These are phyloP conservation scores for Borovskyia barvae DNA, from an alignment of 208 protist genomes.

Conservation along the genomic window DNA sequence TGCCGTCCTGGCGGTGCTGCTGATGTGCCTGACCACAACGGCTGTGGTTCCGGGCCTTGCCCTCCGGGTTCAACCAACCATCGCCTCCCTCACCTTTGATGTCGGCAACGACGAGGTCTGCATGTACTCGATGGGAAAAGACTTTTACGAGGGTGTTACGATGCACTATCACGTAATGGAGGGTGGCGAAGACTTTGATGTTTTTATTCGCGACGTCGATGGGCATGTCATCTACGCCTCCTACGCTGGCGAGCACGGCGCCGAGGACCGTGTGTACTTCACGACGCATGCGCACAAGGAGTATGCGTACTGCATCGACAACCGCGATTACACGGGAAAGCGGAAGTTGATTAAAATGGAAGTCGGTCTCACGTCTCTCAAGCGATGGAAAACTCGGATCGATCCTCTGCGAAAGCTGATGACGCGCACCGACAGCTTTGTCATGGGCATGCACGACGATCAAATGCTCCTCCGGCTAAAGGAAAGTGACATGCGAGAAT, in stretches of 20 bases:
- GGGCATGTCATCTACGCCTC: constrained; percentile 68
- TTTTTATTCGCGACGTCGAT: constrained; percentile 56
- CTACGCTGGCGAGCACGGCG: constrained; percentile 71
- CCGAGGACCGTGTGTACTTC: constrained; percentile 77
- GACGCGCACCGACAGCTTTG: constrained; percentile 58
- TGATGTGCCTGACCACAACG: too few species aligned
- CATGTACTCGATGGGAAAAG: constrained; percentile 54
- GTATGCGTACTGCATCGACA: constrained; percentile 85
- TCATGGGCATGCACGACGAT: constrained; percentile 77
- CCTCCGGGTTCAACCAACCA: constrained; percentile 57
- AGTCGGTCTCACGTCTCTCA: constrained; percentile 69
- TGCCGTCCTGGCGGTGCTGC: background rate
- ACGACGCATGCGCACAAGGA: constrained; percentile 55
- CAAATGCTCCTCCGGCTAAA: constrained; percentile 74
- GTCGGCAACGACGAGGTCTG: constrained; percentile 72
- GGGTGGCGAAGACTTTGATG: constrained; percentile 71
- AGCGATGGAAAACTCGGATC: constrained; percentile 73
- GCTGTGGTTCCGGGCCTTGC: too few species aligned
- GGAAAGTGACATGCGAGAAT: constrained; percentile 56
- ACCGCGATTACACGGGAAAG: constrained; percentile 43
- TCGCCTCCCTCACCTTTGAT: constrained; percentile 46
- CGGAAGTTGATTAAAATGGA: constrained; percentile 70
- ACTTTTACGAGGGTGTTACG: constrained; percentile 63
- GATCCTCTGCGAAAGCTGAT: constrained; percentile 73
- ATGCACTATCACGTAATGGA: constrained; percentile 74